Percentiles rank a stretch among this genome's conserved stretches.
Conservation (phyloP, 2,329 filamentous ascomycete genomes). For the Diplodia sapinea region DNA sequence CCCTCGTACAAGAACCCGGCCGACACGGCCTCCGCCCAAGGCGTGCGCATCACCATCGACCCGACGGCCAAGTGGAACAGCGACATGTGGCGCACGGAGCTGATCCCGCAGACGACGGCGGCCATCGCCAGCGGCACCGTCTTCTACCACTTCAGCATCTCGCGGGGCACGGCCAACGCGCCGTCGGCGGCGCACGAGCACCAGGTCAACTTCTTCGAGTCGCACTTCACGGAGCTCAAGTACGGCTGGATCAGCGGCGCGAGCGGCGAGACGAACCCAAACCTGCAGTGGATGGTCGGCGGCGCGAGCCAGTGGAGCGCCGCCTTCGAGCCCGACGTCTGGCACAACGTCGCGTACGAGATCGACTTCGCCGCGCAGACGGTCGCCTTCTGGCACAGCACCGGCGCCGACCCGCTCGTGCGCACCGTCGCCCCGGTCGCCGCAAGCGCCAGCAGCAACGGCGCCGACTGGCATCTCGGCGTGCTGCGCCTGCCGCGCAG, state of each 20-base stretch:
- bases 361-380: conserved; percentile 69
- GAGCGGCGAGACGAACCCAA: conserved; percentile 56
- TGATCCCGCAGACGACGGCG: conserved; percentile 72
- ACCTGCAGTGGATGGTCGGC: conserved; percentile 69
- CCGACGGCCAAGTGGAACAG: conserved; percentile 72
- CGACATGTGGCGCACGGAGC: conserved; percentile 73
- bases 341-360: conserved; percentile 78
- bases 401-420: conserved; percentile 62
- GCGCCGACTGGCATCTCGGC: conserved; percentile 74
- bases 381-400: conserved; percentile 74
- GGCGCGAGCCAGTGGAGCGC: conserved; percentile 66
- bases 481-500: conserved; percentile 68
- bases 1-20: conserved; percentile 68
- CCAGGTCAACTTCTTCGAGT: conserved; percentile 69
- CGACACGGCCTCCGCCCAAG: conserved; percentile 66
- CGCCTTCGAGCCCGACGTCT: conserved; percentile 64
- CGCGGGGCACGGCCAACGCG: conserved; percentile 63
- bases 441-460: conserved; percentile 68
- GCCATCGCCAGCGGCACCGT: conserved; percentile 70
- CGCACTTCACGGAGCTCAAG: conserved; percentile 77
- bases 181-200: conserved; percentile 70
- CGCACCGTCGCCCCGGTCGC: conserved; percentile 66
- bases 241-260: conserved; percentile 64
- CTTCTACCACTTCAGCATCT: conserved; percentile 75
- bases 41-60: conserved; percentile 71